phyloP scores from a whole-genome alignment of 176 grass and related monocot genomes.

The Aechmea fasciata region DNA sequence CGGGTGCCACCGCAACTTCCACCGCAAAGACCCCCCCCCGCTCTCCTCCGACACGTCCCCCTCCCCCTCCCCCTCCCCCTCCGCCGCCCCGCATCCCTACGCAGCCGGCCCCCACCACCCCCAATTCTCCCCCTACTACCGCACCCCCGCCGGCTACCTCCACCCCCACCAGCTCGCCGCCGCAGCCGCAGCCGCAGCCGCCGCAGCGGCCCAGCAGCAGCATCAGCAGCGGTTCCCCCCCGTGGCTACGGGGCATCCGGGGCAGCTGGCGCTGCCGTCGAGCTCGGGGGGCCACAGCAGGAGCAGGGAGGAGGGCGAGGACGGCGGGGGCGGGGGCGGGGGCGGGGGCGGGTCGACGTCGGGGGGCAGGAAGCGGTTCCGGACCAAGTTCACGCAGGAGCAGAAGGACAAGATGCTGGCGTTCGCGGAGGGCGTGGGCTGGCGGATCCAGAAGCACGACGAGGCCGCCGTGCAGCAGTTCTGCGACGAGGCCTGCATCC shows the following conservation, averaged over 20 bases:
- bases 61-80: neutral
- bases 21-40: conserved; percentile 37
- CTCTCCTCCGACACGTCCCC: too few relatives aligned
- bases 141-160: conserved; percentile 42
- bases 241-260: neutral
- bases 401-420: conserved; percentile 95
- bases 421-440: conserved; percentile 72
- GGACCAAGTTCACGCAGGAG: conserved; percentile 85
- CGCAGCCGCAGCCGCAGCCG: conserved; percentile 16
- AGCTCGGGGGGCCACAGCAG: conserved; percentile 23
- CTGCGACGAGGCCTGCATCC: conserved; percentile 67
- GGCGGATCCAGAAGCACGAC: conserved; percentile 97
- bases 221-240: conserved; percentile 19
- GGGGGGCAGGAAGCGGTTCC: conserved; percentile 67
- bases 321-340: neutral
- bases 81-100: neutral
- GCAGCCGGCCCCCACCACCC: conserved; percentile 5
- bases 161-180: conserved; percentile 41
- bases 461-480: conserved; percentile 90
- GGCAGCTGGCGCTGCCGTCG: conserved; percentile 50
- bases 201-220: conserved; percentile 18
- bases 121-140: conserved; percentile 21
- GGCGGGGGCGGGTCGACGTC: conserved; percentile 25
- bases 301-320: conserved; percentile 21
- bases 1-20: conserved; percentile 87